Evolutionary conservation across 371 early-diverging fungal species (phyloP).

Genomic region (Mucor ambiguus): DNA sequence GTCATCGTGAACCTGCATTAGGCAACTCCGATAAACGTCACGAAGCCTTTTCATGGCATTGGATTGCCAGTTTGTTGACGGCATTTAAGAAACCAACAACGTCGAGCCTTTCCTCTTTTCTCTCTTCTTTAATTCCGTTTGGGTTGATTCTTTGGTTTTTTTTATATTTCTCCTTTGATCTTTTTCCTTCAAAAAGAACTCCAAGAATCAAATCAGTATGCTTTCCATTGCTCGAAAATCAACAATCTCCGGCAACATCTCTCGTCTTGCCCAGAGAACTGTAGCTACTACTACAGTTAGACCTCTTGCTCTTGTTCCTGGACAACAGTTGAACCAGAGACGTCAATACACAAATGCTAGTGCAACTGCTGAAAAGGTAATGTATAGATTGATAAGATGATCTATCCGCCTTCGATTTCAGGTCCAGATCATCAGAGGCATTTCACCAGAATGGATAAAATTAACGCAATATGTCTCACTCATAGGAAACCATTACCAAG

Average conservation of each 20-base stretch:
- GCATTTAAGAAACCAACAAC: not conserved
- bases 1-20: slow-evolving; percentile 2
- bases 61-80: slow-evolving; percentile 4
- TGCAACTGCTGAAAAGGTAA: slow-evolving; percentile 48
- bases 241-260: slow-evolving; percentile 17
- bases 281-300: slow-evolving; percentile 2
- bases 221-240: slow-evolving; percentile 42
- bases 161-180: not conserved
- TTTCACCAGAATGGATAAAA: not conserved
- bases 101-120: not conserved
- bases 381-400: slow-evolving; percentile 9
- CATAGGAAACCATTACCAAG: slow-evolving; percentile 93
- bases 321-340: slow-evolving; percentile 14
- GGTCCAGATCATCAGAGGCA: not conserved
- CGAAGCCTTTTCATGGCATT: slow-evolving; percentile 3
- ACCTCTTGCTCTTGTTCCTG: slow-evolving; percentile 19
- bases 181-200: not conserved
- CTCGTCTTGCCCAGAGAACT: slow-evolving; percentile 25
- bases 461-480: slow-evolving; percentile 1
- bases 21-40: slow-evolving; percentile 6
- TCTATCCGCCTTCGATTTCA: slow-evolving; percentile 6
- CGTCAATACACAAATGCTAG: slow-evolving; percentile 28
- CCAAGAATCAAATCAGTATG: slow-evolving; percentile 19
- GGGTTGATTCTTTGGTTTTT: not conserved
- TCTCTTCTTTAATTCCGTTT: not conserved